Evolutionary conservation across 345 rosid genomes (phyloP), one percentile per base, ranked within the genome.

Genomic region (Camelina neglecta): DNA sequence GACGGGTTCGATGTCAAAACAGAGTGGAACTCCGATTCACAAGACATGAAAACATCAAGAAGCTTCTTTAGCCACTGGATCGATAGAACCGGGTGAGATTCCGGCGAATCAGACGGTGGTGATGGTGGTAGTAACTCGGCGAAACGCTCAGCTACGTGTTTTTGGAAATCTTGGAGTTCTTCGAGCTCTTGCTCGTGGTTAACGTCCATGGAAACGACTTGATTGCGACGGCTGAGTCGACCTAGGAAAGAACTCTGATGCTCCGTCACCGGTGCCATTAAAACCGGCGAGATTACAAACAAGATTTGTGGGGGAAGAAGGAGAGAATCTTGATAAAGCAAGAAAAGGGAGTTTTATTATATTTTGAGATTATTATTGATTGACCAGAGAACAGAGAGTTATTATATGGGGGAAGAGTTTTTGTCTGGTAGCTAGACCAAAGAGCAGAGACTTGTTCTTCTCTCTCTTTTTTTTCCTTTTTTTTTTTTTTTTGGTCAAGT

Each of bases 11-110:
- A 62, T 20, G 90, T 59, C 8, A 93, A 60, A 12, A 90, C 73
- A 15, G 96, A 91, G 65, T 93, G 81, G 85, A 92, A 95, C 80
- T 93, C 97, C 2, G 97, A 91, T 60, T 95, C 97, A 38, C 90
- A 86, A 72, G 94, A 95, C 71, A 92, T 80, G 78, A 89, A 90
- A 26, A 78, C 89, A 60, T 95, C 96, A 48, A 95, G 92, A 70
- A 95, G 91, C 68, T 87, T 89, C 4, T 85, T 67, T 9, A 90
- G 72, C 98, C 99, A 95, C 0, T 87, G 75, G 56, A 95, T 86
- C 31, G 99, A 92, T 29, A 92, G 85, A 59, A 90, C 33, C 60
- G 86, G 64, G 11, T 71, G 80, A 23, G 75, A 21, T 51, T 56
- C 72, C 12, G 38, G 11, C 2, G 81, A 23, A 23, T 73, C 53